Percentiles rank a stretch among this genome's conserved stretches.
Evolutionary conservation across 257 asterid species (phyloP).

Genomic region (Craterostigma plantagineum): DNA sequence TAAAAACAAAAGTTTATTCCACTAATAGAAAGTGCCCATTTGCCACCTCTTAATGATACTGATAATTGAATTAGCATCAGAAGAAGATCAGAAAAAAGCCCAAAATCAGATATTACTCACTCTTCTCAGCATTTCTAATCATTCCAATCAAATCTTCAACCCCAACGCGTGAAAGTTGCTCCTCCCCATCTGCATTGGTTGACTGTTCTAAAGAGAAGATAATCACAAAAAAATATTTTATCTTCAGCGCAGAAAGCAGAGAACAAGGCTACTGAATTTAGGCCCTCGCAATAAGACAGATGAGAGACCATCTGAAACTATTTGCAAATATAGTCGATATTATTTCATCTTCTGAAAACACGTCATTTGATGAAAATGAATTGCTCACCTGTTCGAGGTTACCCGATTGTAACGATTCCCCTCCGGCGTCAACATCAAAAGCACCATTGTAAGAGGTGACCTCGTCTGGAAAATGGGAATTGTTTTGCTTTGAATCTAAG

Average conservation of each 20-base stretch:
- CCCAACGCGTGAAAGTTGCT: constrained; percentile 27
- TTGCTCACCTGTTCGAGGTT: constrained; percentile 14
- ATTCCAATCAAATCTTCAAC: constrained; percentile 59
- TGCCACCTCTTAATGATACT: not conserved
- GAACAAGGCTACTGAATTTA: not conserved
- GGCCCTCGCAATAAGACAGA: constrained; percentile 1
- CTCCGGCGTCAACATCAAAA: constrained; percentile 15
- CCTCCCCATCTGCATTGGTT: constrained; percentile 28
- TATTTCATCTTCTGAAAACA: not conserved
- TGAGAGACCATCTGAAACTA: constrained; percentile 7
- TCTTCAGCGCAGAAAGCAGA: not conserved
- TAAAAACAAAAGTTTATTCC: constrained; percentile 4
- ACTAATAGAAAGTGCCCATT: constrained; percentile 7
- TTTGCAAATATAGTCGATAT: constrained; percentile 14
- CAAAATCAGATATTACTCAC: constrained; percentile 21
- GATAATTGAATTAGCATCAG: not conserved
- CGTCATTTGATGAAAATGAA: constrained; percentile 14
- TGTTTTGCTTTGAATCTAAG: constrained; percentile 11
- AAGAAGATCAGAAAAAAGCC: not conserved
- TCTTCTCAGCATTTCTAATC: constrained; percentile 80
- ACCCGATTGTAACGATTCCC: constrained; percentile 12
- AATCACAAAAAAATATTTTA: constrained; percentile 8
- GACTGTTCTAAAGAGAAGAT: constrained; percentile 37
- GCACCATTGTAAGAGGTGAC: constrained; percentile 5
- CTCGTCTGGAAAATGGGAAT: constrained; percentile 15